Percentiles rank a stretch among this genome's conserved stretches.
Conservation (phyloP, 2,329 filamentous ascomycete species). For the Zasmidium cellare region DNA sequence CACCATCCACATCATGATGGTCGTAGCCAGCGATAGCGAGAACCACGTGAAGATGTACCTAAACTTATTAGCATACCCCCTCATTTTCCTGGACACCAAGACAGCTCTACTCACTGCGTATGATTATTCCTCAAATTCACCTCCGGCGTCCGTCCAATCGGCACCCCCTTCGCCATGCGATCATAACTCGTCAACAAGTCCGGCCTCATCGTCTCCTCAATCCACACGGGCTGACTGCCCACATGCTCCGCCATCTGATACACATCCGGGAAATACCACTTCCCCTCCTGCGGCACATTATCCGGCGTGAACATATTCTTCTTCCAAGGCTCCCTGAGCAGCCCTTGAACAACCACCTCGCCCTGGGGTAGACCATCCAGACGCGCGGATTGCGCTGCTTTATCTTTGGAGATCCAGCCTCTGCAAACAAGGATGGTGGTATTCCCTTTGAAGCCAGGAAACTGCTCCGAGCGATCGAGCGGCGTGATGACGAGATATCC, state of each 20-base stretch:
- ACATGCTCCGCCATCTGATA: conserved; percentile 81
- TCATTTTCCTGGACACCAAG: not conserved
- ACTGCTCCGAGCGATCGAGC: conserved; percentile 66
- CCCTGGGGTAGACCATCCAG: conserved; percentile 66
- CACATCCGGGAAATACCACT: conserved; percentile 96
- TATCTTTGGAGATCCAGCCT: conserved; percentile 85
- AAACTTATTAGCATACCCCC: not conserved
- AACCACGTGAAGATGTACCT: conserved; percentile 97
- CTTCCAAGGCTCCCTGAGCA: conserved; percentile 88
- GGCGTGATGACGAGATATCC: conserved; percentile 92
- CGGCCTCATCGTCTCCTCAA: conserved; percentile 91
- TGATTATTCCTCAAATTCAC: conserved; percentile 96
- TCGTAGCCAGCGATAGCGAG: conserved; percentile 74
- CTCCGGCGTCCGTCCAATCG: conserved; percentile 82
- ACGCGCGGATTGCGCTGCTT: conserved; percentile 63
- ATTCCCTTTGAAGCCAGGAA: conserved; percentile 40
- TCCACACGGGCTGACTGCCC: conserved; percentile 86
- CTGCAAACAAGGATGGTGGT: conserved; percentile 79
- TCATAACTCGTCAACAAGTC: conserved; percentile 76
- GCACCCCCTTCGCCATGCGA: conserved; percentile 76
- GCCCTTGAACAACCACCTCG: conserved; percentile 76
- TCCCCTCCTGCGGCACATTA: conserved; percentile 77
- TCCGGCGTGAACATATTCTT: conserved; percentile 97
- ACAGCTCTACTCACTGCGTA: conserved; percentile 57
- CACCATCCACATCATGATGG: conserved; percentile 96